These are phyloP conservation scores for Aureobasidium leucospermi DNA, from an alignment of 2,329 filamentous ascomycete species.

Conservation along the genomic window DNA sequence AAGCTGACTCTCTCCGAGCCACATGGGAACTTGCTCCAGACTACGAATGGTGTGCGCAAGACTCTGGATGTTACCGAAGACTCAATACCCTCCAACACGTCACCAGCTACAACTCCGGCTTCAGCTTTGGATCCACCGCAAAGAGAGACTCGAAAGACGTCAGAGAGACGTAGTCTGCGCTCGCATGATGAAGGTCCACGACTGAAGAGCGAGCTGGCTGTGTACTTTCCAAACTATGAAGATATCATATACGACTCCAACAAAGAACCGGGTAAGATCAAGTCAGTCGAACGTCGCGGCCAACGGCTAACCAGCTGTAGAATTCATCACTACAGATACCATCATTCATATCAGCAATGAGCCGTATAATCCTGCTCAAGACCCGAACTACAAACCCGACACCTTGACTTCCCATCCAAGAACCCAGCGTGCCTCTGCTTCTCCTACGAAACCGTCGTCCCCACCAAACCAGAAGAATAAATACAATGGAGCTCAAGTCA, in stretches of 20 bases:
- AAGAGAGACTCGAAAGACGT: not conserved
- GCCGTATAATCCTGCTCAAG: slow-evolving; percentile 24
- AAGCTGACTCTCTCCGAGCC: slow-evolving; percentile 37
- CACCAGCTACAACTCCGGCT: slow-evolving; percentile 26
- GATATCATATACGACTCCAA: slow-evolving; percentile 83
- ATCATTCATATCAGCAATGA: slow-evolving; percentile 64
- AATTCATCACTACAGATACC: slow-evolving; percentile 65
- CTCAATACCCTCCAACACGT: slow-evolving; percentile 25
- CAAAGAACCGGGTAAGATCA: slow-evolving; percentile 49
- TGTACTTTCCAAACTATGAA: slow-evolving; percentile 91
- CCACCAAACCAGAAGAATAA: slow-evolving; percentile 20
- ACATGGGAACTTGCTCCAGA: slow-evolving; percentile 34
- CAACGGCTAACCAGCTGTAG: slow-evolving; percentile 39
- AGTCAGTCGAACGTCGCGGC: not conserved
- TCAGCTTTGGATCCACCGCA: not conserved
- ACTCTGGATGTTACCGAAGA: slow-evolving; percentile 29
- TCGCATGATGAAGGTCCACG: slow-evolving; percentile 75
- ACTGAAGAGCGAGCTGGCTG: slow-evolving; percentile 83
- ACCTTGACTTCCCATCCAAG: not conserved
- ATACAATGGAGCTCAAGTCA: slow-evolving; percentile 27
- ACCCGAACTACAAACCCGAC: not conserved
- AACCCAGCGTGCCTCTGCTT: slow-evolving; percentile 1
- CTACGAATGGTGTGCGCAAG: slow-evolving; percentile 35
- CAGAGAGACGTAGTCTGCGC: slow-evolving; percentile 67
- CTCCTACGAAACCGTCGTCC: slow-evolving; percentile 19